Evolutionary conservation across 2,329 filamentous ascomycete species (phyloP).

Genomic region (Domatiomyces globalis): DNA sequence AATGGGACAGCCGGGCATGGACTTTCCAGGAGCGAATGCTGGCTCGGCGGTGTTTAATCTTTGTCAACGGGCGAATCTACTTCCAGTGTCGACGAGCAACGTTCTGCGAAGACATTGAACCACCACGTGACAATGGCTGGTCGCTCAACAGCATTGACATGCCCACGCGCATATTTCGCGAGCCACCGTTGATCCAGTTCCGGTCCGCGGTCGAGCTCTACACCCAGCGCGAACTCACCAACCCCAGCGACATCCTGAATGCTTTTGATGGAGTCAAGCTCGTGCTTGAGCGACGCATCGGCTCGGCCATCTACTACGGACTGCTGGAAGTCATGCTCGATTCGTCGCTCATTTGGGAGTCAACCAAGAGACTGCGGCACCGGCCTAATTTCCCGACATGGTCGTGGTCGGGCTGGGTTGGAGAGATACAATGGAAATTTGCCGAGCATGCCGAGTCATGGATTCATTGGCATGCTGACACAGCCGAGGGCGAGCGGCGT

Average conservation of each 20-base stretch:
- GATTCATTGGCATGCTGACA: slow-evolving; percentile 16
- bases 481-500: slow-evolving; percentile 4
- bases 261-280: slow-evolving; percentile 16
- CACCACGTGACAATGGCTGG: slow-evolving; percentile 14
- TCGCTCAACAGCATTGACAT: slow-evolving; percentile 18
- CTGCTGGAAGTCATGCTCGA: slow-evolving; percentile 16
- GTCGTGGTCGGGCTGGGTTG: slow-evolving; percentile 18
- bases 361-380: slow-evolving; percentile 14
- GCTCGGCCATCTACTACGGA: slow-evolving; percentile 14
- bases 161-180: slow-evolving; percentile 17
- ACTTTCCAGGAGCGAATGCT: slow-evolving; percentile 29
- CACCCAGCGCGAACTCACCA: slow-evolving; percentile 17
- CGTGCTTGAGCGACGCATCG: slow-evolving; percentile 16
- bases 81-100: slow-evolving; percentile 18
- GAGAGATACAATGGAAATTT: slow-evolving; percentile 19
- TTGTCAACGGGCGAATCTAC: slow-evolving; percentile 21
- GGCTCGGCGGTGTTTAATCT: slow-evolving; percentile 25
- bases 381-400: slow-evolving; percentile 14
- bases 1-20: slow-evolving; percentile 27
- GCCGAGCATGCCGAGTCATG: slow-evolving; percentile 15
- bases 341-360: slow-evolving; percentile 17
- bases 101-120: slow-evolving; percentile 18
- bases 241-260: slow-evolving; percentile 15
- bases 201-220: slow-evolving; percentile 18
- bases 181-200: slow-evolving; percentile 18